Base-by-base conservation (phyloP, 257 asterid genomes). In the Gentiana dahurica region DNA sequence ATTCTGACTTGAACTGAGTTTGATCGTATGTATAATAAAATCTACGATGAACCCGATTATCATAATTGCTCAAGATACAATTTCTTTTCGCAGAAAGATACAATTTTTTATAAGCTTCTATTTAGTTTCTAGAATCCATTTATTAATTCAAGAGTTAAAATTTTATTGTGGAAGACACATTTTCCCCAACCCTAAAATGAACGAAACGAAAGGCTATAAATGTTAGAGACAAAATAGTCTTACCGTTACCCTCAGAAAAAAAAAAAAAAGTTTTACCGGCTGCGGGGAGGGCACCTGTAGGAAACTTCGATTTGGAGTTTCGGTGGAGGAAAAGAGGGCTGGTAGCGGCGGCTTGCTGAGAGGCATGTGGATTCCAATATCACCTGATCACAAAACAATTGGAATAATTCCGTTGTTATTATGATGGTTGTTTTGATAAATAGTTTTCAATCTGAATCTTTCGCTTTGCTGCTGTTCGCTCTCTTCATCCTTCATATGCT, bases 361-460 rank as follows among this genome's bases (percentile, higher is more conserved):
- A 35, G 43, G 35, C 49, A 36, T 63, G 68, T 63, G 68, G 68
- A 63, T 13, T 9, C 11, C 49, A 45, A 46, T 24, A 49, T 15
- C 32, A 37, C 5, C 65, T 60, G 65, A 60, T 36, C 38, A 52
- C 4, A 38, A 12, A 56, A 7, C 4, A 2, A 37, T 57, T 44
- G 3, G 43, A 41, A 4, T 5, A 41, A 41, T 41, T 10, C 46
- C 46, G 9, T 41, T 53, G 7, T 9, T 24, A 24, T 12, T 15
- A 34, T 62, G 67, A 37, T 45, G 58, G 35, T 52, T 1, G 34
- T 11, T 12, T 2, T 46, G 34, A 35, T 43, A 2, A 8, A 48
- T 54, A 47, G 67, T 54, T 63, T 63, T 63, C 61, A 63, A 63
- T 63, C 61, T 54, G 68, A 54, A 63, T 63, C 41, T 63, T 46